Conservation (phyloP, 768 basidiomycete species). For the Rhizopogon rudus region DNA sequence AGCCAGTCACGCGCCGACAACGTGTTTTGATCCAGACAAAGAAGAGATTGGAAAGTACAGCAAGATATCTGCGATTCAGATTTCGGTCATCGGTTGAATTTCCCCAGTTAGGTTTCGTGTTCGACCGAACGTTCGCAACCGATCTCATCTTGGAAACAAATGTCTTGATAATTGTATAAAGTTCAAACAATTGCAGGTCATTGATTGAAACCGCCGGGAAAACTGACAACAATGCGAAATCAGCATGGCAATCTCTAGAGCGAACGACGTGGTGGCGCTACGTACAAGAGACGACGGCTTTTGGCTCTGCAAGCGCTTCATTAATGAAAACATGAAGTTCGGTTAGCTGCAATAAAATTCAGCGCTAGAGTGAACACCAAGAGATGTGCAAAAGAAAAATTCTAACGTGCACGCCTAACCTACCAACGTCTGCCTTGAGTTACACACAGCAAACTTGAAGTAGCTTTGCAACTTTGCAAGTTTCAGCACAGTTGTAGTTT, state of each 20-base stretch:
- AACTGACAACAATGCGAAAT: not conserved
- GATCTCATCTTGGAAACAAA: not conserved
- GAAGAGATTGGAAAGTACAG: conserved; percentile 4
- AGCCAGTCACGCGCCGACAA: conserved; percentile 28
- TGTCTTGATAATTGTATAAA: not conserved
- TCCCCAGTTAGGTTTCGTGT: not conserved
- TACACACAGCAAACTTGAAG: no score
- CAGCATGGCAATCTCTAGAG: not conserved
- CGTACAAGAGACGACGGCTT: not conserved
- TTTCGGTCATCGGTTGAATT: conserved; percentile 4
- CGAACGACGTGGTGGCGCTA: not conserved
- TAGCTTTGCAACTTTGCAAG: no score
- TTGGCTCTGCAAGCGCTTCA: not conserved
- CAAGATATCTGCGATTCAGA: conserved; percentile 27
- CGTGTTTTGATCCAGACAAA: conserved; percentile 21
- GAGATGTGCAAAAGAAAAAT: no score
- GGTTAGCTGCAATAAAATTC: no score
- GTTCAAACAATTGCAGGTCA: not conserved
- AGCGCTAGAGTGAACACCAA: no score
- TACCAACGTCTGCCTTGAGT: no score
- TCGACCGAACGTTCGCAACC: not conserved
- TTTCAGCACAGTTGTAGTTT: no score
- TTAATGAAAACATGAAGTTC: no score
- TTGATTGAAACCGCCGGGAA: not conserved
- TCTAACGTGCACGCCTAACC: no score